Conservation (phyloP, 768 basidiomycete species). For the Cubamyces lactineus region DNA sequence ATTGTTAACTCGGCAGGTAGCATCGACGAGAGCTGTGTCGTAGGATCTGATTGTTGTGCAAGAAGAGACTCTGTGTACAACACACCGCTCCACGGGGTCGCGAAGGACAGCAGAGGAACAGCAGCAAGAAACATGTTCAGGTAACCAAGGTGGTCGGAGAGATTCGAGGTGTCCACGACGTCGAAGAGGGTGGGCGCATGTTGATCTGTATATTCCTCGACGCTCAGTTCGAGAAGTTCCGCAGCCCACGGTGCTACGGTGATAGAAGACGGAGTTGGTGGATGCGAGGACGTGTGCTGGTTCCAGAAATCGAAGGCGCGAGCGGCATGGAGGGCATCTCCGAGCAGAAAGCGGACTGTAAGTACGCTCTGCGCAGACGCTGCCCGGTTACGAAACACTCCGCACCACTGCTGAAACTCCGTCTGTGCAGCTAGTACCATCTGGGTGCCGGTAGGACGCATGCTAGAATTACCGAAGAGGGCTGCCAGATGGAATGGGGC, state of each 20-base stretch:
- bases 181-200: constrained; percentile 43
- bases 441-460: background rate
- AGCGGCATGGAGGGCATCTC: constrained; percentile 28
- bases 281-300: constrained; percentile 30
- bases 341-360: constrained; percentile 33
- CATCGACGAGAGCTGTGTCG: constrained; percentile 33
- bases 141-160: constrained; percentile 49
- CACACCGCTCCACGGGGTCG: constrained; percentile 29
- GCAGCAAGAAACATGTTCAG: constrained; percentile 21
- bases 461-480: constrained; percentile 18
- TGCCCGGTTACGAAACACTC: background rate
- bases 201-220: constrained; percentile 35
- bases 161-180: constrained; percentile 54
- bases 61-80: constrained; percentile 49
- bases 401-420: constrained; percentile 16
- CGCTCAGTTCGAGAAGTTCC: constrained; percentile 36
- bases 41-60: constrained; percentile 28
- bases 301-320: constrained; percentile 44
- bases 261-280: constrained; percentile 5
- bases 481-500: constrained; percentile 47
- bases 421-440: constrained; percentile 1
- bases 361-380: constrained; percentile 18
- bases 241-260: constrained; percentile 42
- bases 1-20: constrained; percentile 42
- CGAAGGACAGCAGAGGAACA: constrained; percentile 40